A percentile compares a stretch with the other conserved stretches of the same genome.
Evolutionary conservation across 768 basidiomycete genomes (phyloP).

Genomic region (Sutorius australiensis): DNA sequence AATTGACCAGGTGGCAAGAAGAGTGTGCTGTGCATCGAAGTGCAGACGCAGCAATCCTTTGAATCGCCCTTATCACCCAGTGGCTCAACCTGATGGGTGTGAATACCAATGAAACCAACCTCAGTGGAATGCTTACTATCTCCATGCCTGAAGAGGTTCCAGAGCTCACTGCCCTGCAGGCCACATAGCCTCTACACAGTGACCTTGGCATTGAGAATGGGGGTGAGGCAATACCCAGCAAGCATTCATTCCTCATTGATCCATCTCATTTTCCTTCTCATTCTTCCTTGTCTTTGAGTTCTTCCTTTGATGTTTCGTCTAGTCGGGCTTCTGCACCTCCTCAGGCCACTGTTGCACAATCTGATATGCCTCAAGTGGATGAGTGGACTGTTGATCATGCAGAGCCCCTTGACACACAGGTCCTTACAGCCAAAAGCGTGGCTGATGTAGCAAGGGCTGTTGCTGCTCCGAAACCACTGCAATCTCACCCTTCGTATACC

Average conservation of each 20-base stretch:
- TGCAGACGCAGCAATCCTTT: too few relatives aligned
- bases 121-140: too few relatives aligned
- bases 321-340: conserved; percentile 37
- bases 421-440: conserved; percentile 15
- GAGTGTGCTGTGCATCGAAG: too few relatives aligned
- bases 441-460: conserved; percentile 4
- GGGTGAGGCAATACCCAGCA: conserved; percentile 12
- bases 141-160: conserved; percentile 19
- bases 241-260: conserved; percentile 25
- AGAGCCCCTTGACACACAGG: conserved; percentile 45
- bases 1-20: too few relatives aligned
- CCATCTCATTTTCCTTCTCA: conserved; percentile 31
- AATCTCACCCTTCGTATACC: conserved; percentile 45
- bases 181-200: conserved; percentile 15
- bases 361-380: conserved; percentile 38
- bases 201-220: conserved; percentile 19
- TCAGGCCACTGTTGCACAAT: conserved; percentile 28
- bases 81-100: too few relatives aligned
- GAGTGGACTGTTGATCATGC: conserved; percentile 46
- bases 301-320: conserved; percentile 45
- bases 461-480: conserved; percentile 11
- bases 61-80: too few relatives aligned
- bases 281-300: conserved; percentile 31
- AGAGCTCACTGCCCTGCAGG: conserved; percentile 17
- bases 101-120: too few relatives aligned